Percentiles rank a stretch among this genome's conserved stretches.
These are phyloP conservation scores for Parascedosporium putredinis DNA, from an alignment of 2,329 filamentous ascomycete species.

Conservation along the genomic window DNA sequence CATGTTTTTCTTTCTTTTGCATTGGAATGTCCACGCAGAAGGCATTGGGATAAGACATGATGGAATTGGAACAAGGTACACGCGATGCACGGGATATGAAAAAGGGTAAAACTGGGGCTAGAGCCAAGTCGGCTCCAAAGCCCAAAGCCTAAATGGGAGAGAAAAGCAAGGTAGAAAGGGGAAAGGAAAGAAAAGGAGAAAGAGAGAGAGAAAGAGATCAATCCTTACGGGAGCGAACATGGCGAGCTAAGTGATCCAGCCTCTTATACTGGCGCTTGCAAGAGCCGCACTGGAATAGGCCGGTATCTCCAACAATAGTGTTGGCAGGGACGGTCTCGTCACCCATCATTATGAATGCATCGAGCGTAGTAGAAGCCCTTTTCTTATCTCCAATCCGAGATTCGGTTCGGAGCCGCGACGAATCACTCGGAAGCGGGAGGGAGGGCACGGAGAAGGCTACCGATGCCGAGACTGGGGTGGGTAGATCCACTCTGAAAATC, in stretches of 20 bases:
- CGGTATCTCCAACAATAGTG: not conserved
- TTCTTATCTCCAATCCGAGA: too few relatives aligned
- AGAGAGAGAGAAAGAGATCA: not conserved
- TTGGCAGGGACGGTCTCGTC: not conserved
- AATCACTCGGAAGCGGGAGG: too few relatives aligned
- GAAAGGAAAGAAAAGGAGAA: not conserved
- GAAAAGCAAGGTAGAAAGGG: too few relatives aligned
- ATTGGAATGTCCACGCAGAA: too few relatives aligned
- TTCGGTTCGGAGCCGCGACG: too few relatives aligned
- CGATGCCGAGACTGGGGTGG: not conserved
- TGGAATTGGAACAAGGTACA: not conserved
- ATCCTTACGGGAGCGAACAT: constrained; percentile 30
- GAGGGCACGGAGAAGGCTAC: too few relatives aligned
- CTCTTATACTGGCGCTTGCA: constrained; percentile 41
- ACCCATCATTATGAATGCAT: not conserved
- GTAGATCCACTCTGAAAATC: too few relatives aligned
- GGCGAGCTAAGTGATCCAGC: constrained; percentile 42
- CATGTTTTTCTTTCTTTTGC: too few relatives aligned
- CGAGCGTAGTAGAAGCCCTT: not conserved
- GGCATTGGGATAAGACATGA: too few relatives aligned
- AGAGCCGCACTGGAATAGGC: constrained; percentile 18
- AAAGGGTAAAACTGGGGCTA: not conserved
- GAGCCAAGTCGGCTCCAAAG: not conserved
- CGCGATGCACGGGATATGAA: not conserved
- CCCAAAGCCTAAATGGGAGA: too few relatives aligned